Base-by-base conservation (phyloP, 106 monocot genomes). In the Agapanthus africanus region DNA sequence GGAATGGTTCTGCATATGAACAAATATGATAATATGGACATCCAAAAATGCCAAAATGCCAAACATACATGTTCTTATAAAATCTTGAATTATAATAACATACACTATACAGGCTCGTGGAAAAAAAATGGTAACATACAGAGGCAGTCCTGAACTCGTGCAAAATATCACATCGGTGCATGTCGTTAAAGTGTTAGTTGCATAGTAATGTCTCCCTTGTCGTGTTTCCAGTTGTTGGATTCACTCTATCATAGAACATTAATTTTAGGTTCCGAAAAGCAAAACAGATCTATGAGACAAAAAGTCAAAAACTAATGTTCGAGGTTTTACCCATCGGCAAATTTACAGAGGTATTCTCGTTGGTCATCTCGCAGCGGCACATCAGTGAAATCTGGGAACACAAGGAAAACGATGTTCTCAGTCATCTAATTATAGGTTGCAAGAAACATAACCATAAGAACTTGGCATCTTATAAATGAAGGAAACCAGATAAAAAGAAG, bases 331-430 rank as follows among this genome's bases (percentile, higher is more conserved):
- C 92, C 97, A 50, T 92, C 86, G 5, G 92, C 97, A 15, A 83
- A 38, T 84, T 83, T 97, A 79, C 97, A 97, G 26, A 97, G 75
- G 83, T 97, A 97, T 47, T 78, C 86, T 26, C 78, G 79, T 39
- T 97, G 97, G 61, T 97, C 97, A 11, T 97, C 91, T 89, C 97
- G 77, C 41, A 97, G 39, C 37, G 88, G 84, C 63, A 97, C 91
- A 73, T 97, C 97, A 30, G 97, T 97, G 76, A 92, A 97, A 67
- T 97, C 97, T 97, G 70, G 59, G 6, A 46, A 66, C 16, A 41
- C 22, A 65, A 70, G 36, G 23, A 61, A 21, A 34, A 75, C 26
- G 18, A 27, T 27, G 25, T 34, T 35, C 1, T 36, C 6, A 65
- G 25, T 52, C 25, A 23, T 52, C 22, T 9, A 23, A 25, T 25